Base-by-base conservation (phyloP, 257 asterid species). In the Salvia splendens region DNA sequence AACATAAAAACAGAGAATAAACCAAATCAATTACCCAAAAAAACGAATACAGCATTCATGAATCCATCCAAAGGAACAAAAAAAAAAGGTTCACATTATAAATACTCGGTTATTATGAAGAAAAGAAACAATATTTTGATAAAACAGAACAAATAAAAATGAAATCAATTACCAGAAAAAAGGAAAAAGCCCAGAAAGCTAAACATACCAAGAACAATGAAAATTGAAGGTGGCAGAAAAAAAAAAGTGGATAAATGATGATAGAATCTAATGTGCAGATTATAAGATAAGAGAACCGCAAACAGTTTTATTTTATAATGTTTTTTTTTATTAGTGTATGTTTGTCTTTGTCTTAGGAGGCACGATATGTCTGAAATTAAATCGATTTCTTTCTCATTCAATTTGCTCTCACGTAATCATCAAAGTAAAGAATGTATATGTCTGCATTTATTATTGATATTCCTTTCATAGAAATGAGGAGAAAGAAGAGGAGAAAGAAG, bases 211-310 rank as follows among this genome's bases (percentile, higher is more conserved):
- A 58, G 11, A 45, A 35, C 24, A 8, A 5, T 14, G 67, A 24
- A 47, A 61, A 50, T 10, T 61, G 69, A 56, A 64, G 70, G 54
- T 56, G 75, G 79, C 55, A 28, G 63, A 61, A 24, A 36, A 53
- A 20, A 64, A 41, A 61, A 43, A 40, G 14, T 8, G 20, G 55
- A 46, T 32, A 12, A 16, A 45, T 54, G 38, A 24, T 12, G 16
- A 12, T 12, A 15, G 64, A 59, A 73, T 56, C 59, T 17, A 70
- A 62, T 47, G 20, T 8, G 43, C 0, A 1, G 54, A 42, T 61
- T 61, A 24, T 17, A 61, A 61, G 66, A 61, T 47, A 67, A 68
- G 69, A 30, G 46, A 52, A 53, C 55, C 53, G 71, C 62, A 56
- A 12, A 58, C 30, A 61, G 72, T 45, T 12, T 35, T 15, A 0